Evolutionary conservation across 2,329 filamentous ascomycete genomes (phyloP).

Genomic region (Ploettnerulaceae sp.): DNA sequence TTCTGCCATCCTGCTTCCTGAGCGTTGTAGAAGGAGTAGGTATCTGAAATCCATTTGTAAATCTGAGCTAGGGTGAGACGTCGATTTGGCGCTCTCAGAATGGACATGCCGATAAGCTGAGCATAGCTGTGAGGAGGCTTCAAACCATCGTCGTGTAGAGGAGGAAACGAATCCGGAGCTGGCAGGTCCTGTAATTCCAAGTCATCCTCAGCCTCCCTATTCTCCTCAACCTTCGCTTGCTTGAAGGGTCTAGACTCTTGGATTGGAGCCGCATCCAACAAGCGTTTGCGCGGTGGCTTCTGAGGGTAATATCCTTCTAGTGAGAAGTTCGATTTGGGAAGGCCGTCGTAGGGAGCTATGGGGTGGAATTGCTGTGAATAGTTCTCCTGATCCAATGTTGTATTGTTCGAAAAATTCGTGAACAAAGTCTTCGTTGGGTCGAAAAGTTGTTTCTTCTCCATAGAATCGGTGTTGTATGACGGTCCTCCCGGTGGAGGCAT

Average conservation of each 20-base stretch:
- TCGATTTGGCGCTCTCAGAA: constrained; percentile 76
- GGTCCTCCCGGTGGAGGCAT: constrained; percentile 60
- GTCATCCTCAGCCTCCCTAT: constrained; percentile 39
- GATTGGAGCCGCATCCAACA: constrained; percentile 69
- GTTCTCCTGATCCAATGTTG: constrained; percentile 50
- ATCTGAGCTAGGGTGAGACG: constrained; percentile 89
- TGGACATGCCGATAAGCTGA: constrained; percentile 93
- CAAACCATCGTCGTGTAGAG: constrained; percentile 75
- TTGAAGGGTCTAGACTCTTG: constrained; percentile 64
- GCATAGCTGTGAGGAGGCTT: constrained; percentile 95
- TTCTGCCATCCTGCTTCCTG: constrained; percentile 95
- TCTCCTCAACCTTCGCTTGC: constrained; percentile 57
- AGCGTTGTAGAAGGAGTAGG: constrained; percentile 79
- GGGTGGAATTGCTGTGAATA: constrained; percentile 45
- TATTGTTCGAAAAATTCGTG: constrained; percentile 37
- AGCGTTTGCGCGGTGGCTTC: constrained; percentile 53
- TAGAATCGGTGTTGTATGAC: constrained; percentile 57
- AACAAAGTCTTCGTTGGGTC: constrained; percentile 52
- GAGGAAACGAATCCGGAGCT: constrained; percentile 60
- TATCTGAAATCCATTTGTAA: constrained; percentile 99
- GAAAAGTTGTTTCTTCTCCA: constrained; percentile 59
- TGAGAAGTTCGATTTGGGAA: constrained; percentile 40
- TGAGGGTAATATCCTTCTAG: constrained; percentile 47
- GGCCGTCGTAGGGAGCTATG: constrained; percentile 31
- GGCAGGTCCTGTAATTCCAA: constrained; percentile 34